These are phyloP conservation scores for Golubevia sp. DNA, from an alignment of 1,284 basidiomycete species.

Conservation along the genomic window DNA sequence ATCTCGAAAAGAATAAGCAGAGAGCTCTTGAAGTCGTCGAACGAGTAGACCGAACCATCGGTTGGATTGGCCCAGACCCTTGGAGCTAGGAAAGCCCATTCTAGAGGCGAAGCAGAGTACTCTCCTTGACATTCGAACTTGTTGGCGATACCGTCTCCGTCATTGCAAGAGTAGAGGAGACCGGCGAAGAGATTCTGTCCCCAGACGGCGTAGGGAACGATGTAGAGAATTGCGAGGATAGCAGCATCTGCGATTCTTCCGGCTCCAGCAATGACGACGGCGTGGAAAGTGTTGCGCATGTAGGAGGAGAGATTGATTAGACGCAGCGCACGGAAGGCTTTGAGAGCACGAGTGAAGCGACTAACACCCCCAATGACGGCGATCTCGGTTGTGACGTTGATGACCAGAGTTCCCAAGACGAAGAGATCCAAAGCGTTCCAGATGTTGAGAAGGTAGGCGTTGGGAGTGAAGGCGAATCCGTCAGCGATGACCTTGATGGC, in stretches of 20 bases:
- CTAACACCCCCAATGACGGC: slow-evolving; percentile 76
- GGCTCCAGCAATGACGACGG: slow-evolving; percentile 86
- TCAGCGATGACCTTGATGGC: slow-evolving; percentile 90
- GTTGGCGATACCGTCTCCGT: slow-evolving; percentile 67
- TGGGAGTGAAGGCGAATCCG: slow-evolving; percentile 83
- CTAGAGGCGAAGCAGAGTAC: slow-evolving; percentile 66
- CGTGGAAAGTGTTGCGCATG: slow-evolving; percentile 87
- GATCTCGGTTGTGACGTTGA: slow-evolving; percentile 80
- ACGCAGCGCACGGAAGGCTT: slow-evolving; percentile 84
- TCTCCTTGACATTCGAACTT: slow-evolving; percentile 76
- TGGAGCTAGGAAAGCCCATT: slow-evolving; percentile 75
- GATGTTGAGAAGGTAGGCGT: slow-evolving; percentile 86
- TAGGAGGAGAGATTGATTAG: slow-evolving; percentile 85
- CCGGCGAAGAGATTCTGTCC: slow-evolving; percentile 92
- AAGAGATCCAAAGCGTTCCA: slow-evolving; percentile 93
- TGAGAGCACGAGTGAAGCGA: slow-evolving; percentile 81
- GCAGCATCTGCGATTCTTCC: slow-evolving; percentile 86
- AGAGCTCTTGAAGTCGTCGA: slow-evolving; percentile 84
- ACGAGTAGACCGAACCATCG: slow-evolving; percentile 83
- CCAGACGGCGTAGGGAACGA: slow-evolving; percentile 97
- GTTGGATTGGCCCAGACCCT: slow-evolving; percentile 86
- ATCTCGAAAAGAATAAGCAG: slow-evolving; percentile 95
- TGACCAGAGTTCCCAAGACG: slow-evolving; percentile 78
- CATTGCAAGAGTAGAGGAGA: slow-evolving; percentile 83
- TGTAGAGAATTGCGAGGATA: slow-evolving; percentile 85